Base-by-base conservation (phyloP, 2,329 filamentous ascomycete species). In the Aspergillus brunneoviolaceus region DNA sequence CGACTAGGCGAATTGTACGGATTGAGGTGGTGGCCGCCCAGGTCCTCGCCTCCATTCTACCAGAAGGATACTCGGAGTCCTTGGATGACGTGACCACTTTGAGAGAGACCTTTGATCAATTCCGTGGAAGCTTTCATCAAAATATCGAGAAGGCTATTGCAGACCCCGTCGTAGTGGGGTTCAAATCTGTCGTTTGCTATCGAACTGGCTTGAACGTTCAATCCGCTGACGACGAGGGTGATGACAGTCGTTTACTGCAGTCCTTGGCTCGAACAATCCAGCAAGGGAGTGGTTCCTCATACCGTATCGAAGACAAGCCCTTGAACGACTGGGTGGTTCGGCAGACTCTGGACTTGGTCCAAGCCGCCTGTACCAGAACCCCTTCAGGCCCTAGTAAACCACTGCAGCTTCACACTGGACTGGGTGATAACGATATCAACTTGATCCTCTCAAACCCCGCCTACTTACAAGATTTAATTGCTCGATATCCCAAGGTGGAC, bases 131-230 rank as follows among this genome's bases (percentile, higher is more conserved):
- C 0, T 78, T 77, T 45, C 68, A 70, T 11, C 60, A 66, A 3
- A 65, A 80, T 25, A 87, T 95, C 39, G 70, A 77, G 11, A 74
- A 80, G 1, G 82, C 85, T 2, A 80, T 92, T 27, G 77, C 80
- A 0, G 87, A 95, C 69, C 77, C 84, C 0, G 82, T 87, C 19
- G 87, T 96, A 2, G 90, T 86, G 1, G 91, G 85, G 2, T 96
- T 96, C 82, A 95, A 96, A 74, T 90, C 87, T 1, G 86, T 93
- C 52, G 85, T 96, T 58, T 94, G 91, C 76, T 95, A 95, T 72
- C 84, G 91, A 14, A 90, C 87, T 0, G 91, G 91, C 0, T 79
- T 93, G 5, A 84, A 85, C 45, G 80, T 94, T 16, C 77, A 83
- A n/a, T 70, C 81, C 7, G 77, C 82, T 56, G 72, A 80, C 1